phyloP scores from a whole-genome alignment of 2,329 filamentous ascomycete species.

The Talaromyces sp. region DNA sequence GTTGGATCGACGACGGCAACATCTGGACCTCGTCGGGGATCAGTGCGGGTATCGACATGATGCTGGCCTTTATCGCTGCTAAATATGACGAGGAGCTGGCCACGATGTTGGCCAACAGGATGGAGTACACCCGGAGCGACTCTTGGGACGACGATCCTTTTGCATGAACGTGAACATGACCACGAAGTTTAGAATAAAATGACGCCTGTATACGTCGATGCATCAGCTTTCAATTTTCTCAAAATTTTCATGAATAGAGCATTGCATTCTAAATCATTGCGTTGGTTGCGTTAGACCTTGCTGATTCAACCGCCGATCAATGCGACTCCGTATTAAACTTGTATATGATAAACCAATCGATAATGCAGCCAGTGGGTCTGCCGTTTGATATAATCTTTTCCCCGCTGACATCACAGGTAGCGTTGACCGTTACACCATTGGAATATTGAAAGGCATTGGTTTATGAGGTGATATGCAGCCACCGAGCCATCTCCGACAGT shows the following conservation, averaged over 20 bases:
- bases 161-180: slow-evolving; percentile 24
- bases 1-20: slow-evolving; percentile 63
- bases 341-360: background rate
- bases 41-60: slow-evolving; percentile 58
- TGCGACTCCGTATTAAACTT: background rate
- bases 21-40: slow-evolving; percentile 63
- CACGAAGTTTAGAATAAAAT: background rate
- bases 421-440: no score
- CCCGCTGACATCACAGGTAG: background rate
- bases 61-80: slow-evolving; percentile 52
- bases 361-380: background rate
- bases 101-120: slow-evolving; percentile 41
- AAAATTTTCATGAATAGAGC: background rate
- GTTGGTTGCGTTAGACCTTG: background rate
- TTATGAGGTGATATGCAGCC: background rate
- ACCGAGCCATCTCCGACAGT: background rate
- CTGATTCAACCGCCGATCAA: background rate
- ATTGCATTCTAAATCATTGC: background rate
- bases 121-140: slow-evolving; percentile 55
- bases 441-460: background rate
- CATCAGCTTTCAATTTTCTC: background rate
- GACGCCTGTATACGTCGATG: background rate
- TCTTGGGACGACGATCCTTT: slow-evolving; percentile 54
- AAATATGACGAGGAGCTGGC: slow-evolving; percentile 52
- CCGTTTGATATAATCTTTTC: background rate